Base-by-base conservation (phyloP, 2,329 filamentous ascomycete species). In the Colletotrichum ledebouriae region DNA sequence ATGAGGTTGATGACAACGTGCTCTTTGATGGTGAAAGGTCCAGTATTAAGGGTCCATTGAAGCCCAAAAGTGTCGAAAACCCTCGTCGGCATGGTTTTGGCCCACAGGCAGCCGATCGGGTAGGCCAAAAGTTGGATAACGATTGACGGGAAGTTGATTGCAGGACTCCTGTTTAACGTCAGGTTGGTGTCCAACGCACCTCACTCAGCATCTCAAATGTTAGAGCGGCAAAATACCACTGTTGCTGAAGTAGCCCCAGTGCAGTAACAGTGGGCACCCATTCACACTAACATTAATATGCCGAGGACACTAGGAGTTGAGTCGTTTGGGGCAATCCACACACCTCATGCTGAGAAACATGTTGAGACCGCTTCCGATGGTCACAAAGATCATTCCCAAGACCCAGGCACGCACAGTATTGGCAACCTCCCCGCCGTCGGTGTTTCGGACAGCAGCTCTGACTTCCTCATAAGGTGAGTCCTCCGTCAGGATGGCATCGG, bases 1-100 rank as follows among this genome's bases (percentile, higher is more conserved):
- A 81, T 81, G 70, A 82, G 79, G 63, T 79, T 81, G 72, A 88
- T 76, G 78, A 86, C 73, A 76, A 85, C 72, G 76, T 86, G 74
- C 67, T 88, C 74, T 72, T 88, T 80, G 78, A 80, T 74, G 75
- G 85, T 76, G 80, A 80, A 82, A 4, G 77, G 79, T 1, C 80
- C 80, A 0, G 79, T 79, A 67, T 82, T 82, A 17, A 81, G 79
- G 15, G 61, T 68, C 61, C 65, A 68, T 11, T 56, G 55, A 0
- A 50, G 41, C 5, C 83, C 83, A 49, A 84, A 81, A 0, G 76
- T 78, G 33, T 76, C 79, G 73, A 81, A 82, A 3, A 79, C 74
- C 57, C 76, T 76, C 3, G 74, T 79, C 1, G 83, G 83, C 72
- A 85, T 75, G 11, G 78, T 71, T 52, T 75, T 78, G 3, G 82